Evolutionary conservation across 2,329 filamentous ascomycete species (phyloP), one percentile per base, ranked within the genome.

Genomic region (Hirsutella minnesotensis): DNA sequence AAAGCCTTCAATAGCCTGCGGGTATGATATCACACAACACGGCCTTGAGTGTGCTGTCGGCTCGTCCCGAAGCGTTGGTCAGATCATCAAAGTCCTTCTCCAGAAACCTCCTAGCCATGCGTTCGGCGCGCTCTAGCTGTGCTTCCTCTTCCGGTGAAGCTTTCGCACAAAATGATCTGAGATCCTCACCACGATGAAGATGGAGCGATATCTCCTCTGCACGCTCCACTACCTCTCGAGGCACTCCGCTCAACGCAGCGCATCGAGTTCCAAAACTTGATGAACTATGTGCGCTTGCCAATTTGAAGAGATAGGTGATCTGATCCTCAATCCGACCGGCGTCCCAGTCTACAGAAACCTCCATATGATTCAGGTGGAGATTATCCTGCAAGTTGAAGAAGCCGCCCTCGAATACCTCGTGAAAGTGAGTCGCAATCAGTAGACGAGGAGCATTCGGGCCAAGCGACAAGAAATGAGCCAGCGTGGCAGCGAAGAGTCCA

Each of bases 211-310:
- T 70, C 8, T 81, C 73, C 49, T 87, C 81, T 0, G 90, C 88
- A 43, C 89, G 77, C 15, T 81, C 66, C 7, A 95, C 73, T 9
- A 96, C 75, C 5, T 73, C 69, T 16, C 64, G 55, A 24, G 86
- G 81, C 13, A 98, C 79, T 1, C 89, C 89, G 53, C 94, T 95
- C 60, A 94, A 75, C 3, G 80, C 79, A 22, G 92, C 92, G 56
- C 92, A 96, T 61, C 76, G 74, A 22, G 81, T 85, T 1, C 92
- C 92, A 54, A 94, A 94, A 56, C 88, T 95, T 13, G 84, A 83
- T 8, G 69, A 77, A 51, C 81, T 90, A 44, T 81, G 73, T 1
- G 89, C 89, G 2, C 67, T 51, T 4, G 62, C 55, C n/a, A 83
- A 63, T 22, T 78, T 82, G 60, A 90, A 94, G 1, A 95, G 72